Evolutionary conservation across 768 basidiomycete species (phyloP).

Genomic region (Leccinum longicurvipes): DNA sequence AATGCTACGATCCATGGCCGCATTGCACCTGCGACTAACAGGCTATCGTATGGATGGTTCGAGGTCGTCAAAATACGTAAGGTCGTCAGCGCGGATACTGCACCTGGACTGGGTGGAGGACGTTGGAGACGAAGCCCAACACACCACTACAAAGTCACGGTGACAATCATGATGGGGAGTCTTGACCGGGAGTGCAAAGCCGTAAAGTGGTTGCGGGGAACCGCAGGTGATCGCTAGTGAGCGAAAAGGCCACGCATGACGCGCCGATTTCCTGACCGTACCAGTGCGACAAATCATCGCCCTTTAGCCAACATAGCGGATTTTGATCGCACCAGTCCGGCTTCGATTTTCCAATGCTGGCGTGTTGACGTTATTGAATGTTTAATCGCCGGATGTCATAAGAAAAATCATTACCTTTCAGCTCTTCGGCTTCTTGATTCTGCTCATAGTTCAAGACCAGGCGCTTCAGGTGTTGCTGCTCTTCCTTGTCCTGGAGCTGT

Average conservation of each 20-base stretch:
- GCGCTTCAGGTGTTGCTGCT: slow-evolving; percentile 96
- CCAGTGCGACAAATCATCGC: slow-evolving; percentile 11
- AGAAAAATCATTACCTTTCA: slow-evolving; percentile 58
- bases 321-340: slow-evolving; percentile 67
- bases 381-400: not conserved
- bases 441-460: slow-evolving; percentile 91
- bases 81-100: slow-evolving; percentile 19
- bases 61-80: slow-evolving; percentile 27
- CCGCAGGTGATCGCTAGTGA: slow-evolving; percentile 19
- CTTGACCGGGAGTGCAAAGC: slow-evolving; percentile 21
- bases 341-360: slow-evolving; percentile 68
- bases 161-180: slow-evolving; percentile 13
- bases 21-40: slow-evolving; percentile 8
- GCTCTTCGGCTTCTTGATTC: slow-evolving; percentile 80
- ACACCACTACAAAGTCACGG: slow-evolving; percentile 12
- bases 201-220: slow-evolving; percentile 17
- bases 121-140: slow-evolving; percentile 11
- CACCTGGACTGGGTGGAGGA: slow-evolving; percentile 13
- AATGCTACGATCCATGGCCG: slow-evolving; percentile 7
- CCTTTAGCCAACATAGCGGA: slow-evolving; percentile 67
- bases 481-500: slow-evolving; percentile 90
- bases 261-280: slow-evolving; percentile 17
- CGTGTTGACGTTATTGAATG: not conserved
- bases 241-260: slow-evolving; percentile 21
- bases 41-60: slow-evolving; percentile 5